Evolutionary conservation across 208 protist species (phyloP).

Genomic region (Trypanosomatidae sp.): DNA sequence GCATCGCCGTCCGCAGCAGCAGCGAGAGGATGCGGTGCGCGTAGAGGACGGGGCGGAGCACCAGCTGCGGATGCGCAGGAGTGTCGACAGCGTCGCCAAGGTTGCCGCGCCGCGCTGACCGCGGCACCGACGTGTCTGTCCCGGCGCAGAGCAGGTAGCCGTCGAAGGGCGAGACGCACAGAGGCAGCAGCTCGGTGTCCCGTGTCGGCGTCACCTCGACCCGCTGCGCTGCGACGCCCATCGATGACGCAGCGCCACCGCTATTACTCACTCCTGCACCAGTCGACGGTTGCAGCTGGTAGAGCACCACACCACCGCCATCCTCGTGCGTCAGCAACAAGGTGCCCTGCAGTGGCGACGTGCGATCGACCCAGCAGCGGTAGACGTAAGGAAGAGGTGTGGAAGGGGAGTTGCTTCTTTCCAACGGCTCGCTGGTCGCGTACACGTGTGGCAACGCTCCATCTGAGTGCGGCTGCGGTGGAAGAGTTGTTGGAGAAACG

Average conservation of each 20-base stretch:
- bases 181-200: constrained; percentile 43
- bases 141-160: constrained; percentile 40
- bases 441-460: constrained; percentile 4
- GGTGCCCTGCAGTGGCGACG: constrained; percentile 31
- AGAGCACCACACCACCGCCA: constrained; percentile 21
- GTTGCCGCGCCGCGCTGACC: too few species aligned
- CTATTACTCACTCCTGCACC: too few species aligned
- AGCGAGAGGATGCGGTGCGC: constrained; percentile 57
- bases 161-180: constrained; percentile 61
- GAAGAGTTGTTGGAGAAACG: not conserved
- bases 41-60: constrained; percentile 47
- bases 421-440: constrained; percentile 4
- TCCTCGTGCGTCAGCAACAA: constrained; percentile 35
- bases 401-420: too few species aligned
- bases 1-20: constrained; percentile 30
- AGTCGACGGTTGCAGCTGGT: constrained; percentile 10
- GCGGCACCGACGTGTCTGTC: constrained; percentile 18
- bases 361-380: constrained; percentile 47
- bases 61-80: constrained; percentile 9
- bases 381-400: constrained; percentile 7
- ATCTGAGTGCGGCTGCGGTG: too few species aligned
- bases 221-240: constrained; percentile 1
- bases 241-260: not conserved
- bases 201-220: constrained; percentile 24
- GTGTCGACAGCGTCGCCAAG: not conserved